A percentile compares a stretch with the other conserved stretches of the same genome.
These are phyloP conservation scores for Nitzschia inconspicua DNA, from an alignment of 108 stramenopile genomes.

Conservation along the genomic window DNA sequence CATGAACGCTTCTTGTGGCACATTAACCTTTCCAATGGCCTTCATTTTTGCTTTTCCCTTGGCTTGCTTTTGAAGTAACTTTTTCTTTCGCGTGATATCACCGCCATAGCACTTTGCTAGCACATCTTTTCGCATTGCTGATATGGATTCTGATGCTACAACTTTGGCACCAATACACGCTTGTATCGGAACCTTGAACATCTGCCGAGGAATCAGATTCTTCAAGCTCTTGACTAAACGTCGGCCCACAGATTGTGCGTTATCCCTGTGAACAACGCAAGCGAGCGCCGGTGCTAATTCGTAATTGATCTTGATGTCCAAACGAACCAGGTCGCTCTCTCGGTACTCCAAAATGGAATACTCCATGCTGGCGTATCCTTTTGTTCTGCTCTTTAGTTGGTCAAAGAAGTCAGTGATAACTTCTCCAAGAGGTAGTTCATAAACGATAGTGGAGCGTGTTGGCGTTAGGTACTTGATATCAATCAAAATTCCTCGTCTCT, in stretches of 20 bases:
- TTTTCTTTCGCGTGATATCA: constrained; percentile 98
- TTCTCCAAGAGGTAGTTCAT: constrained; percentile 88
- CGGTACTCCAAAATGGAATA: constrained; percentile 91
- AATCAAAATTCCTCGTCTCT: constrained; percentile 79
- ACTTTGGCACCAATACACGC: constrained; percentile 86
- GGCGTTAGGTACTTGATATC: constrained; percentile 95
- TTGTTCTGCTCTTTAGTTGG: constrained; percentile 92
- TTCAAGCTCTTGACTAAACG: constrained; percentile 83
- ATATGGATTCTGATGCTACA: constrained; percentile 79
- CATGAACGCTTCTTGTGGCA: constrained; percentile 99
- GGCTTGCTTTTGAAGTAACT: constrained; percentile 98
- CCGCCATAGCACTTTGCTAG: constrained; percentile 98
- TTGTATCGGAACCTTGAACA: constrained; percentile 99
- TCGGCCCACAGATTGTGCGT: constrained; percentile 81
- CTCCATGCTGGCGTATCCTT: constrained; percentile 98
- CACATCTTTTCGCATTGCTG: constrained; percentile 99
- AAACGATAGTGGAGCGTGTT: constrained; percentile 87
- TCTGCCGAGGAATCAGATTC: constrained; percentile 94
- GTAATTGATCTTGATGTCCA: constrained; percentile 97
- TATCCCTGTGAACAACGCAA: constrained; percentile 90
- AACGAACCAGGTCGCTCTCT: constrained; percentile 83
- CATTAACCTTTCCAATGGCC: constrained; percentile 95
- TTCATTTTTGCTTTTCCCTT: constrained; percentile 99
- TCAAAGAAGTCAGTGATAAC: constrained; percentile 99
- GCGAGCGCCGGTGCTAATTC: constrained; percentile 92